Conservation (phyloP, 306 rosid genomes). For the Corylus heterophylla region DNA sequence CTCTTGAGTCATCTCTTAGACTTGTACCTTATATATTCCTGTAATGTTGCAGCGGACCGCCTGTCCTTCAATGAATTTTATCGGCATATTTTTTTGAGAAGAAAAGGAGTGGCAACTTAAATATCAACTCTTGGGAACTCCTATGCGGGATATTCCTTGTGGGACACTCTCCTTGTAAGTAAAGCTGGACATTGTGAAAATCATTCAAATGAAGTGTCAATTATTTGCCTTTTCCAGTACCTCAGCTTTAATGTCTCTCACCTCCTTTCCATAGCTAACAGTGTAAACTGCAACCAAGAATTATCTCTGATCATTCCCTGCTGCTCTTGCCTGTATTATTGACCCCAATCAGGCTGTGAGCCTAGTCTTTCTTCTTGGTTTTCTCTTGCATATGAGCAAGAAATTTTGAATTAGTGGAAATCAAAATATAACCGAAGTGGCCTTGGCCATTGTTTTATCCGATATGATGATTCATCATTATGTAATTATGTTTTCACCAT, state of each 20-base stretch:
- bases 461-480: not conserved
- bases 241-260: not conserved
- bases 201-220: not conserved
- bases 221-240: not conserved
- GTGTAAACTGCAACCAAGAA: not conserved
- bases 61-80: slow-evolving; percentile 58
- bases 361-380: not conserved
- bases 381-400: not conserved
- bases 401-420: not conserved
- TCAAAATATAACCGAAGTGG: not conserved
- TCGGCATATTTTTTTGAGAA: slow-evolving; percentile 43
- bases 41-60: too few species aligned
- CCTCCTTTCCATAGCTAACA: not conserved
- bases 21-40: too few species aligned
- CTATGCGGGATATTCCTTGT: not conserved
- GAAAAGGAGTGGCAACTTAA: slow-evolving; percentile 21
- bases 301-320: not conserved
- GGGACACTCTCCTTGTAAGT: not conserved
- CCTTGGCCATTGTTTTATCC: not conserved
- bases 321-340: not conserved
- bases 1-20: too few species aligned
- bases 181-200: not conserved
- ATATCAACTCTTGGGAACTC: not conserved
- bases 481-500: too few species aligned
- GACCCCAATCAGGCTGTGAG: not conserved